Evolutionary conservation across 2,329 filamentous ascomycete genomes (phyloP), one percentile per base, ranked within the genome.

Genomic region (Rhynchosporium agropyri): DNA sequence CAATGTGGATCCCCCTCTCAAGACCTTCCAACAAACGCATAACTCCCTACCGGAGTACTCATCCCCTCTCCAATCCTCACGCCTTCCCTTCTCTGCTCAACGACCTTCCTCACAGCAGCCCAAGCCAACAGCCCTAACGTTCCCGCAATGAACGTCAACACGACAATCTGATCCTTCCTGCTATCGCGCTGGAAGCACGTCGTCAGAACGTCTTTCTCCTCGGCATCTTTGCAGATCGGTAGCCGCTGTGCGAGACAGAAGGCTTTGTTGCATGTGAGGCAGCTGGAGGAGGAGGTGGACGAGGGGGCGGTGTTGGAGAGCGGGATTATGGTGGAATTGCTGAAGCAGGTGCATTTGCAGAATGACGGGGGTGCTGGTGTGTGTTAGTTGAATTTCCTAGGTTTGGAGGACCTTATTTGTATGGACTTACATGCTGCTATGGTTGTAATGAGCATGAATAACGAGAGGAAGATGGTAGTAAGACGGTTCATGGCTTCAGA

Each of bases 281-380:
- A 89, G 80, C 59, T 80, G 73, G 50, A 79, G 78, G 66, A 77
- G 64, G 69, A 77, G 71, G 71, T 78, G 76, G 60, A 70, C 20
- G 70, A 36, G 33, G 33, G 33, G 9, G 5, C 33, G 5, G 33
- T 36, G 38, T 4, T 42, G 12, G n/a, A 53, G 50, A 20, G 80
- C 13, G 83, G 80, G 72, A 89, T 86, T 71, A 89, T 86, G 68
- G 85, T 88, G 79, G 83, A 86, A 78, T 89, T 88, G 69, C 84
- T 84, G 78, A 87, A 87, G 77, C 86, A 89, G 69, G 84, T 88
- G 77, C 86, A 89, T 80, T 89, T 89, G 80, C 86, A 89, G 74
- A 88, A 89, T 1, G 83, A 84, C 20, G 84, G 85, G 49, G 84
- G 81, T 38, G 82, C 85, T 88, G 70, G 13, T 42, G 36, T n/a